Evolutionary conservation across 306 rosid species (phyloP).

Genomic region (Trichosanthes truncata): DNA sequence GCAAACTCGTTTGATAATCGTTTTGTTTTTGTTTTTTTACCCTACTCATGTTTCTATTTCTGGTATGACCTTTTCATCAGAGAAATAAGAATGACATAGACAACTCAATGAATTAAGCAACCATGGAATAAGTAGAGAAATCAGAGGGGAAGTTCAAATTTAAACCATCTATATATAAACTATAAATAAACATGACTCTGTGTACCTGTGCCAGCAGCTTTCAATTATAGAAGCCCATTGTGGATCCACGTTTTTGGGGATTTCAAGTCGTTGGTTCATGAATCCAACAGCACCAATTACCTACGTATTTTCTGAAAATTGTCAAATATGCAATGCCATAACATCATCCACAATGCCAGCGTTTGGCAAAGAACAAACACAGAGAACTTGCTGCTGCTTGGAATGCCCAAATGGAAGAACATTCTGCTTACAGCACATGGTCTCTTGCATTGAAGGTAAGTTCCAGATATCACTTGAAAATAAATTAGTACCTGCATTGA

Average conservation of each 20-base stretch:
- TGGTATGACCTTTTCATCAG: not conserved
- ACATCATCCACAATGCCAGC: not conserved
- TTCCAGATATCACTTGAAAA: too few species aligned
- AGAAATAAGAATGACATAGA: not conserved
- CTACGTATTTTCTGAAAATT: slow-evolving; percentile 24
- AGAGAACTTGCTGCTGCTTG: not conserved
- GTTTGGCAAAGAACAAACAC: not conserved
- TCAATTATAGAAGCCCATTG: slow-evolving; percentile 78
- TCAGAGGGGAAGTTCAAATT: slow-evolving; percentile 1
- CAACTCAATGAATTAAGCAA: not conserved
- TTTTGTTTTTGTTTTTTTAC: not conserved
- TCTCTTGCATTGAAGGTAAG: slow-evolving; percentile 3
- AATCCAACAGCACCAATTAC: slow-evolving; percentile 99
- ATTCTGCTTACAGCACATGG: not conserved
- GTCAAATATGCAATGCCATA: slow-evolving; percentile 6
- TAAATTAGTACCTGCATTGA: slow-evolving; percentile 74
- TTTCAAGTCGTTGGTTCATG: slow-evolving; percentile 90
- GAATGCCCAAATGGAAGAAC: not conserved
- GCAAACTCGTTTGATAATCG: not conserved
- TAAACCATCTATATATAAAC: slow-evolving; percentile 2
- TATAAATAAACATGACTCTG: not conserved
- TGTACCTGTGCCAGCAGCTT: slow-evolving; percentile 87
- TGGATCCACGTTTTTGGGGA: slow-evolving; percentile 81
- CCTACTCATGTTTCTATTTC: not conserved
- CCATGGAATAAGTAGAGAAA: not conserved